These are phyloP conservation scores for Rhododendron griersonianum DNA, from an alignment of 148 eudicot genomes.

Conservation along the genomic window DNA sequence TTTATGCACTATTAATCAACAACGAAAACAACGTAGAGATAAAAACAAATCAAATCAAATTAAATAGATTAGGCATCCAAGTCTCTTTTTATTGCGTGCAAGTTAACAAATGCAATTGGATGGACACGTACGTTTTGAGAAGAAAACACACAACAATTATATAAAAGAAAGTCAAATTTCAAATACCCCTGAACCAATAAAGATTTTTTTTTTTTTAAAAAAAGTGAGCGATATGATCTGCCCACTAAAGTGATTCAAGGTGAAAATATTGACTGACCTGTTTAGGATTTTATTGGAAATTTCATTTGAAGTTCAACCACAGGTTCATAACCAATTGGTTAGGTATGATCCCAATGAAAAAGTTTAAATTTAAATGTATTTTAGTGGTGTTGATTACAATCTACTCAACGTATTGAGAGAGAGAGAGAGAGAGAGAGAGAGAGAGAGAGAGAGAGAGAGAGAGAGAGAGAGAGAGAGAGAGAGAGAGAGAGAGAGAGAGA, in stretches of 20 bases:
- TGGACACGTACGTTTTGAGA: not conserved
- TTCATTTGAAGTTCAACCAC: not conserved
- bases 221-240: not conserved
- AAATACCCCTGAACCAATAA: not conserved
- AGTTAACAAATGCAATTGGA: not conserved
- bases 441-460: not conserved
- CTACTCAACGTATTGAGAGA: not conserved
- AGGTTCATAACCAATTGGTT: not conserved
- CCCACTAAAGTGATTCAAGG: not conserved
- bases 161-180: not conserved
- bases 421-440: not conserved
- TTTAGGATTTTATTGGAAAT: not conserved
- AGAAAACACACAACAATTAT: not conserved
- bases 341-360: not conserved
- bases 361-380: not conserved
- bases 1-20: not conserved
- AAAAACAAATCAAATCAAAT: not conserved
- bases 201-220: not conserved
- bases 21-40: not conserved
- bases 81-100: constrained; percentile 8
- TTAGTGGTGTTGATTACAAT: not conserved
- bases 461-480: not conserved
- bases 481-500: not conserved
- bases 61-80: not conserved
- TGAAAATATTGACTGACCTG: not conserved